Conservation (phyloP, 2,329 filamentous ascomycete species). For the Hypocreales sp. region DNA sequence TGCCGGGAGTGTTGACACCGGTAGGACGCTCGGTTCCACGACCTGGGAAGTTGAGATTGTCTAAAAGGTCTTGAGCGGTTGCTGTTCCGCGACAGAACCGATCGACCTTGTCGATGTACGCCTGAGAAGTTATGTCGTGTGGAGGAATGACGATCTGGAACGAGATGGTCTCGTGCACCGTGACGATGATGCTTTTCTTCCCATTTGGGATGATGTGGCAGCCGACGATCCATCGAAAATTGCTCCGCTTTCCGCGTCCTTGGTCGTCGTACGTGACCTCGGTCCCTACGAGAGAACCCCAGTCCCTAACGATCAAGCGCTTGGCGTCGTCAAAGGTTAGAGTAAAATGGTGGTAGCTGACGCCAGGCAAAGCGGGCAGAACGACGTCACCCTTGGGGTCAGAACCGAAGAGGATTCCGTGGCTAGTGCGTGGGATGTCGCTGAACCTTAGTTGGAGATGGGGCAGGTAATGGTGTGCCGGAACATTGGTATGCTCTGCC, state of each 20-base stretch:
- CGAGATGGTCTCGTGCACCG: neutral
- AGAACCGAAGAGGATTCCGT: constrained; percentile 6
- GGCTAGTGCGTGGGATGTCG: constrained; percentile 4
- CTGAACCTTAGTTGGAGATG: constrained; percentile 5
- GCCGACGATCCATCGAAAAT: constrained; percentile 10
- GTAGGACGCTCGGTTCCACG: constrained; percentile 2
- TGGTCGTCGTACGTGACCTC: constrained; percentile 9
- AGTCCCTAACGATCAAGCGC: constrained; percentile 8
- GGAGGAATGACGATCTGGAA: constrained; percentile 4
- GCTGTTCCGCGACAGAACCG: constrained; percentile 6
- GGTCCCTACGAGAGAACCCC: constrained; percentile 7
- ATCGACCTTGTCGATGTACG: constrained; percentile 8
- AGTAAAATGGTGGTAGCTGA: constrained; percentile 6
- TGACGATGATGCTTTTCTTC: constrained; percentile 4
- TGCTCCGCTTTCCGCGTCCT: constrained; percentile 6
- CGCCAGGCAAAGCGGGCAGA: constrained; percentile 1
- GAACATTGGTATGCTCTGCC: neutral
- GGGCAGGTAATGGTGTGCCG: neutral
- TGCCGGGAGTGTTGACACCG: constrained; percentile 4
- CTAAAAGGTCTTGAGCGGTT: constrained; percentile 4
- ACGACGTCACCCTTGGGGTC: constrained; percentile 5
- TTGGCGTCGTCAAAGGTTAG: constrained; percentile 8
- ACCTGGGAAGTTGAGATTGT: constrained; percentile 3
- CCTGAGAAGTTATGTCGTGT: constrained; percentile 3
- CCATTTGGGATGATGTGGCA: constrained; percentile 3